Evolutionary conservation across 345 rosid genomes (phyloP).

Genomic region (Hypericum androsaemum): DNA sequence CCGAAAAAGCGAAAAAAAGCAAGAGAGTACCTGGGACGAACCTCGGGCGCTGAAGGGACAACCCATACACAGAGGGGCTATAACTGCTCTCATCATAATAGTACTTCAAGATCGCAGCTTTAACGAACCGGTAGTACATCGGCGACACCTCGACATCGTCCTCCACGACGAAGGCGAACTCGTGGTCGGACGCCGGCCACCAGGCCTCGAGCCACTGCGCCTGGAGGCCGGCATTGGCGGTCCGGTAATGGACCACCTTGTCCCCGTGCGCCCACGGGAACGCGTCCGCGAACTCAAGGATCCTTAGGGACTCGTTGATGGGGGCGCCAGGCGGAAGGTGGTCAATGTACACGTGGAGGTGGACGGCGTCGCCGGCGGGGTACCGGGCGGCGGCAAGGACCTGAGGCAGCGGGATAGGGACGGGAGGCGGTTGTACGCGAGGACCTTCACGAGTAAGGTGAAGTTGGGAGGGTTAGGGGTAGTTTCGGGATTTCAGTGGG

Average conservation of each 20-base stretch:
- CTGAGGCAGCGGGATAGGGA: slow-evolving; percentile 82
- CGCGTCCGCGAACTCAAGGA: slow-evolving; percentile 51
- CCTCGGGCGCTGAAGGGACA: slow-evolving; percentile 95
- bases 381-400: slow-evolving; percentile 70
- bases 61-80: slow-evolving; percentile 56
- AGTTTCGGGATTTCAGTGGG: neutral
- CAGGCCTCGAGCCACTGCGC: slow-evolving; percentile 96
- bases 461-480: slow-evolving; percentile 11
- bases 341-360: slow-evolving; percentile 78
- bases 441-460: slow-evolving; percentile 66
- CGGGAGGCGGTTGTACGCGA: slow-evolving; percentile 70
- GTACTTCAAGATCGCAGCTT: slow-evolving; percentile 42
- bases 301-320: slow-evolving; percentile 14
- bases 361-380: slow-evolving; percentile 38
- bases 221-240: slow-evolving; percentile 67
- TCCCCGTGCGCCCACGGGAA: slow-evolving; percentile 73
- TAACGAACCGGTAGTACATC: slow-evolving; percentile 47
- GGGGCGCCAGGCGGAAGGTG: slow-evolving; percentile 31
- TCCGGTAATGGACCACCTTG: slow-evolving; percentile 75
- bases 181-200: slow-evolving; percentile 94
- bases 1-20: neutral
- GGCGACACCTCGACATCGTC: slow-evolving; percentile 95
- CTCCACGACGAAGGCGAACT: slow-evolving; percentile 79
- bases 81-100: slow-evolving; percentile 47
- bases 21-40: slow-evolving; percentile 86